phyloP scores from a whole-genome alignment of 2,329 filamentous ascomycete genomes.

The Calycina marina region DNA sequence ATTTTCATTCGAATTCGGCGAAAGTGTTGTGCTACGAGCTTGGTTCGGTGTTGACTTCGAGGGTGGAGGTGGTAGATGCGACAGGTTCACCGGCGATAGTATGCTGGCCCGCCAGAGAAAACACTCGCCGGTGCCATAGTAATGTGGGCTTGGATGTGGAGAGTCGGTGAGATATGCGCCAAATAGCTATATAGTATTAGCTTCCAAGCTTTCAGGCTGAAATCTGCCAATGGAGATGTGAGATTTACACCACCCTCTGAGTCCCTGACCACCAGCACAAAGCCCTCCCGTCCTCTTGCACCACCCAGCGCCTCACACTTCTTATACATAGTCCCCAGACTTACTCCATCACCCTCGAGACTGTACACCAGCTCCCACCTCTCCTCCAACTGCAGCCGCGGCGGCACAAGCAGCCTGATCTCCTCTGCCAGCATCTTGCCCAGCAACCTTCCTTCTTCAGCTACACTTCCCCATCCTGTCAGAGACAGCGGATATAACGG shows the following conservation, averaged over 20 bases:
- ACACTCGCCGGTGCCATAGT: constrained; percentile 93
- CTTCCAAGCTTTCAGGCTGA: neutral
- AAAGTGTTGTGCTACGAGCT: constrained; percentile 41
- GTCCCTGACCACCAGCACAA: constrained; percentile 78
- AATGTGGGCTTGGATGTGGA: constrained; percentile 66
- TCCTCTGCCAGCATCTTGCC: constrained; percentile 71
- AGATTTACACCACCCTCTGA: constrained; percentile 51
- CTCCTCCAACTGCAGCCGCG: constrained; percentile 74
- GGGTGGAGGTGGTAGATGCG: constrained; percentile 49
- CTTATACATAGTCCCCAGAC: constrained; percentile 72
- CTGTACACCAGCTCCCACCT: constrained; percentile 81
- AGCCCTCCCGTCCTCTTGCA: constrained; percentile 67
- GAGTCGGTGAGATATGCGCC: constrained; percentile 88
- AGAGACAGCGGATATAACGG: constrained; percentile 72
- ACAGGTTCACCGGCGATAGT: constrained; percentile 34
- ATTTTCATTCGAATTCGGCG: constrained; percentile 9
- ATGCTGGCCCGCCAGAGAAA: constrained; percentile 74
- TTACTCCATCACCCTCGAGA: constrained; percentile 82
- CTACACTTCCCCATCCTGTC: constrained; percentile 48
- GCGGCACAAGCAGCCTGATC: constrained; percentile 76
- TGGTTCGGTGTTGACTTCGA: constrained; percentile 48
- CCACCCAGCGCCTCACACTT: constrained; percentile 54
- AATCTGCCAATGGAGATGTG: neutral
- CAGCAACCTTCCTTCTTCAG: constrained; percentile 48
- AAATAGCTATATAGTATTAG: constrained; percentile 43